Percentiles rank a stretch among this genome's conserved stretches.
Conservation (phyloP, 345 rosid genomes). For the Garcia nutans region DNA sequence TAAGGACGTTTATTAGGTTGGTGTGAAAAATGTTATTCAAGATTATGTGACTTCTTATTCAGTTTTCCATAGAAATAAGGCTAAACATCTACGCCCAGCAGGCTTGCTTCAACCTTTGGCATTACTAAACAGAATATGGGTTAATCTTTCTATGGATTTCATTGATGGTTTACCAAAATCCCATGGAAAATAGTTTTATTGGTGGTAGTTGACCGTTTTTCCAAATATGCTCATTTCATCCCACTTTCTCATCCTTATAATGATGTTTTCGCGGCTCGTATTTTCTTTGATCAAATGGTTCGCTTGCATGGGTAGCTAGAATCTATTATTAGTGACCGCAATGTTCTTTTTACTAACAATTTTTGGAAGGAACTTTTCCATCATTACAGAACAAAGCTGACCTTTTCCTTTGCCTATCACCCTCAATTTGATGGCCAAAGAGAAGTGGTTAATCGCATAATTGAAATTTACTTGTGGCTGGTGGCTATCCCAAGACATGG, state of each 20-base stretch:
- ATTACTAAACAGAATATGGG: background rate
- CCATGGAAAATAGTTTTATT: background rate
- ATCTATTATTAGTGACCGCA: background rate
- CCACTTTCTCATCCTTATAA: background rate
- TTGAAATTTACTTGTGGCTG: background rate
- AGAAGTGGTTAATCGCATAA: background rate
- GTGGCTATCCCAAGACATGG: background rate
- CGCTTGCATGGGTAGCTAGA: background rate
- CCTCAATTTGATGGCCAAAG: background rate
- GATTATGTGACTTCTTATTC: background rate
- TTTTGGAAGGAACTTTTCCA: background rate
- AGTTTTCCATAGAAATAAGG: background rate
- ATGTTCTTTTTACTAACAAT: background rate
- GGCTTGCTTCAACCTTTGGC: background rate
- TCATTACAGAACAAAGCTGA: too few species aligned
- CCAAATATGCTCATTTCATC: background rate
- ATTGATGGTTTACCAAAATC: background rate
- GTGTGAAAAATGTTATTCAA: background rate
- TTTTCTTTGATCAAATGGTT: background rate
- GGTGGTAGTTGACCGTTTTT: background rate
- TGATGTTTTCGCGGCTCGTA: background rate
- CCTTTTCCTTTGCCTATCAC: background rate
- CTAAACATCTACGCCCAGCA: background rate
- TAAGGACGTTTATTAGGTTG: background rate
- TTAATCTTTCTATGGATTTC: background rate